phyloP scores from a whole-genome alignment of 2,329 filamentous ascomycete genomes.

The Ambrosiella cleistominuta region DNA sequence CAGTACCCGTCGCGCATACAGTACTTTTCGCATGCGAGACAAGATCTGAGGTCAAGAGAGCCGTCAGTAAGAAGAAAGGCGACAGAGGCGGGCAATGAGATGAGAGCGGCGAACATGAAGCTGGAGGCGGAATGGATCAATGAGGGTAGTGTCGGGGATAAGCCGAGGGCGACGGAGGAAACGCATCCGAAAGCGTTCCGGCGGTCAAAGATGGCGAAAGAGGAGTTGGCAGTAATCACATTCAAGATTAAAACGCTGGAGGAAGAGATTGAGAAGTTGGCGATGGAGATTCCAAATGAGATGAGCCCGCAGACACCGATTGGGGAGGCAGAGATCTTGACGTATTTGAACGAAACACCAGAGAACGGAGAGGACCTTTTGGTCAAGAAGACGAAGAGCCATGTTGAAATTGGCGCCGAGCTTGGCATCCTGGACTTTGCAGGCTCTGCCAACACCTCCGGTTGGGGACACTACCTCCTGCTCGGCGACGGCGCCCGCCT shows the following conservation, averaged over 20 bases:
- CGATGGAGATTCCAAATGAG: constrained; percentile 69
- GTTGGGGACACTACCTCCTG: constrained; percentile 97
- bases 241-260: constrained; percentile 40
- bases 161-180: constrained; percentile 20
- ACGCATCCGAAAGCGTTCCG: constrained; percentile 37
- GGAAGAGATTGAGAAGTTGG: constrained; percentile 54
- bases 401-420: constrained; percentile 71
- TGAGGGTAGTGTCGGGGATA: constrained; percentile 18
- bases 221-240: constrained; percentile 41
- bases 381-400: constrained; percentile 22
- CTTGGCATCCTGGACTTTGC: constrained; percentile 86
- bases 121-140: constrained; percentile 26
- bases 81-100: neutral
- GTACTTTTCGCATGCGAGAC: constrained; percentile 30
- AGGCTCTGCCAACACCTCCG: constrained; percentile 60
- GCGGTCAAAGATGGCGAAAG: constrained; percentile 49
- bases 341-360: constrained; percentile 58
- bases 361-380: constrained; percentile 16
- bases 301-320: constrained; percentile 61
- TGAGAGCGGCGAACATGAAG: neutral
- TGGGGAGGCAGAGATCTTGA: constrained; percentile 46
- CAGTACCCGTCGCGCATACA: constrained; percentile 38
- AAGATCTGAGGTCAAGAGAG: neutral
- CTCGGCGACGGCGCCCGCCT: constrained; percentile 79
- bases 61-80: neutral